phyloP scores from a whole-genome alignment of 2,329 filamentous ascomycete genomes.

The Colletotrichum ledebouriae region DNA sequence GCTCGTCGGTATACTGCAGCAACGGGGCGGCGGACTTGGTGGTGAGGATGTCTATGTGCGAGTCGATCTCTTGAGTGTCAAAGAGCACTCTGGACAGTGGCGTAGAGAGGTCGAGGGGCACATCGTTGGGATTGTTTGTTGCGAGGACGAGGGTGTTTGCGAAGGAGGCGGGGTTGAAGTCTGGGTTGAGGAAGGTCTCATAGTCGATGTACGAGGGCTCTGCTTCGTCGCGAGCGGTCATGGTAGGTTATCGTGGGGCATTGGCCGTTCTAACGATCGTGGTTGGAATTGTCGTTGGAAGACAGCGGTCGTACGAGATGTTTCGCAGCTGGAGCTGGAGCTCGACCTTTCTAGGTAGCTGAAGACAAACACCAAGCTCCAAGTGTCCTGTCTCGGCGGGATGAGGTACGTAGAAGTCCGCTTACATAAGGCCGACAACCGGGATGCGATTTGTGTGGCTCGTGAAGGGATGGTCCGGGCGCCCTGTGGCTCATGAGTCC shows the following conservation, averaged over 20 bases:
- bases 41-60: conserved; percentile 91
- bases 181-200: conserved; percentile 86
- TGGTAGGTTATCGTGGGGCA: conserved; percentile 39
- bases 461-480: too few species aligned
- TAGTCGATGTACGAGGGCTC: conserved; percentile 95
- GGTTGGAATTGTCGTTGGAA: neutral
- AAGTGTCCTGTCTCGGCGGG: conserved; percentile 34
- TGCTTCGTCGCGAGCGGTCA: conserved; percentile 58
- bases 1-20: conserved; percentile 80
- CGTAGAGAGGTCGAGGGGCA: conserved; percentile 91
- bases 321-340: neutral
- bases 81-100: conserved; percentile 94
- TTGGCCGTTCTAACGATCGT: conserved; percentile 4
- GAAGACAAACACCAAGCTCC: conserved; percentile 9
- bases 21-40: conserved; percentile 87
- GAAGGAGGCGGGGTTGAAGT: conserved; percentile 85
- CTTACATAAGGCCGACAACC: neutral
- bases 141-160: conserved; percentile 89
- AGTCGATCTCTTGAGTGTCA: conserved; percentile 96
- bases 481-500: neutral
- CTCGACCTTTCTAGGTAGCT: neutral
- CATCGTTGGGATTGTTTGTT: conserved; percentile 93
- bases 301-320: too few species aligned
- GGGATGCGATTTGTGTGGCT: too few species aligned
- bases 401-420: conserved; percentile 23